Base-by-base conservation (phyloP, 2,329 filamentous ascomycete species). In the Metarhizium rileyi region DNA sequence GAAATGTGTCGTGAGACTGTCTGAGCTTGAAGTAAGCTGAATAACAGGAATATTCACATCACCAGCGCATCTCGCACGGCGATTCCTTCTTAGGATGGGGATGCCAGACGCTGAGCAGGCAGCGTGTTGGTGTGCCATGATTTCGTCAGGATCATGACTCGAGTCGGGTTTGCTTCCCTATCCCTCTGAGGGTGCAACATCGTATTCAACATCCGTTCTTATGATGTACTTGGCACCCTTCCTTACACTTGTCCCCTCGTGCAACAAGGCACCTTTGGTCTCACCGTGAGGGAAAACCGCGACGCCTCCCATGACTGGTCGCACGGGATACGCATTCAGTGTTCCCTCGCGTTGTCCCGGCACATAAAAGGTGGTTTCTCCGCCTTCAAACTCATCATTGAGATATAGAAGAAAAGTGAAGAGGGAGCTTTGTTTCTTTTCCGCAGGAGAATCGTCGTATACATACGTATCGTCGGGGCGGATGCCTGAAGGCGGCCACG, bases 221-320 rank as follows among this genome's bases (percentile, higher is more conserved):
- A 87, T 86, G 1, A 87, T 80, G 59, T 87, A 87, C 62, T 78
- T 78, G 0, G 80, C 78, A 0, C 80, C 82, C 56, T 77, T 78
- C n/a, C 74, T 71, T 0, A 87, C 84, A 0, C 84, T 83, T 0
- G 84, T 86, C 0, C 84, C 84, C 59, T 87, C 84, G 56, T 87
- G 84, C 51, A 87, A 58, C 48, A 86, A 61, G 5, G 81, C 81
- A 0, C 81, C 81, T 38, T 76, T 75, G 0, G 78, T 75, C 56
- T 87, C 83, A 0, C 83, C 84, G 50, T 87, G 84, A 0, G 84
- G 83, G 53, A 87, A 87, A 3, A 87, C 70, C 0, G 81, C 82
- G 0, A 84, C 79, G 43, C 74, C 76, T 4, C 84, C 84, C 76
- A 85, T 84, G 9, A 86, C 76, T 0, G 84, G 84, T 49, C 78